Percentiles rank a stretch among this genome's conserved stretches.
phyloP scores from a whole-genome alignment of 1,284 basidiomycete genomes.

The Leucoagaricus sp. region DNA sequence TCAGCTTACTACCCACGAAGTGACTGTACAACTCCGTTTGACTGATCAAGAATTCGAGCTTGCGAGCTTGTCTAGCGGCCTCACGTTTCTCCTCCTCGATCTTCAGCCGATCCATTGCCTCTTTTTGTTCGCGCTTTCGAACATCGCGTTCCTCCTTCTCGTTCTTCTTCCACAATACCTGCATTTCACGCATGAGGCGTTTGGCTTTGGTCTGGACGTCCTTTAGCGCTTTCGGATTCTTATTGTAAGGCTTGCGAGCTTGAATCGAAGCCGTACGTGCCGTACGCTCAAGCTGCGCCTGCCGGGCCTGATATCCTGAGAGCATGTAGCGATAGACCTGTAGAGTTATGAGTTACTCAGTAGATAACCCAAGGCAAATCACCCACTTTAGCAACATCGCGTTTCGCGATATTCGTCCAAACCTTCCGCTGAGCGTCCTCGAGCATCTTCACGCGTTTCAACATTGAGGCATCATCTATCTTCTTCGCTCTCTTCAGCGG shows the following conservation, averaged over 20 bases:
- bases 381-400: constrained; percentile 79
- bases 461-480: constrained; percentile 68
- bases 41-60: constrained; percentile 98
- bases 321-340: constrained; percentile 83
- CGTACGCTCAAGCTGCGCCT: constrained; percentile 75
- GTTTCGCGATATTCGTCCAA: constrained; percentile 82
- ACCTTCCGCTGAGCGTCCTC: constrained; percentile 87
- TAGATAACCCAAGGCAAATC: not conserved
- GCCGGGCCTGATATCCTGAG: constrained; percentile 62
- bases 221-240: constrained; percentile 83
- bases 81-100: constrained; percentile 97
- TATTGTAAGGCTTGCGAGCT: constrained; percentile 80
- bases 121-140: constrained; percentile 93
- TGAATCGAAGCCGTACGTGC: constrained; percentile 78
- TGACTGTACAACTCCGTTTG: constrained; percentile 99
- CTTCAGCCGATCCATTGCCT: constrained; percentile 87
- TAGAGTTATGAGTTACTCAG: constrained; percentile 18
- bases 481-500: constrained; percentile 74
- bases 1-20: constrained; percentile 98
- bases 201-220: constrained; percentile 89
- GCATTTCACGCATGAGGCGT: constrained; percentile 91
- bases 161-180: constrained; percentile 97
- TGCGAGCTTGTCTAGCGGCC: constrained; percentile 92
- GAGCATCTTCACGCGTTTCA: constrained; percentile 71
- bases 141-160: constrained; percentile 95